These are phyloP conservation scores for Fusarium setosum DNA, from an alignment of 2,329 filamentous ascomycete species.

Conservation along the genomic window DNA sequence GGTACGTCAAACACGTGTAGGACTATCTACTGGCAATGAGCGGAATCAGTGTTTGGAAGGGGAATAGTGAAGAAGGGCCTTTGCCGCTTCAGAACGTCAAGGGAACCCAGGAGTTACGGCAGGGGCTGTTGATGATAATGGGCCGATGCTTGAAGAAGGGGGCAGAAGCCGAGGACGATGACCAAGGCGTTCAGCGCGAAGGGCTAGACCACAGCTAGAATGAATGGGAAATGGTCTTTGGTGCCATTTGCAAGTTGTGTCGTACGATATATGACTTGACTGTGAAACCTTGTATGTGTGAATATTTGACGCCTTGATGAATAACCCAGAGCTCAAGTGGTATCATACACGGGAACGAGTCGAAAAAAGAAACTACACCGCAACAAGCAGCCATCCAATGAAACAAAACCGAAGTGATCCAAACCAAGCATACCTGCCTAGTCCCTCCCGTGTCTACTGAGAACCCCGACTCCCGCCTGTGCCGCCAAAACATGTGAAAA, in stretches of 20 bases:
- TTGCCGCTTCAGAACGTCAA: background rate
- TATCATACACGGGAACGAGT: background rate
- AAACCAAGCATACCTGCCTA: no score
- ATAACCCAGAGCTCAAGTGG: background rate
- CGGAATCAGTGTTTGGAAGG: background rate
- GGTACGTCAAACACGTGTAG: slow-evolving; percentile 29
- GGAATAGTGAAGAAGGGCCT: background rate
- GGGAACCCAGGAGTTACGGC: background rate
- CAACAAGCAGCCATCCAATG: background rate
- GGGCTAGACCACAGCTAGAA: slow-evolving; percentile 28
- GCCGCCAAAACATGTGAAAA: no score
- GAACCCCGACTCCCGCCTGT: no score
- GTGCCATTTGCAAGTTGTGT: background rate
- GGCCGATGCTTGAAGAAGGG: background rate
- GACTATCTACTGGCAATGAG: slow-evolving; percentile 14
- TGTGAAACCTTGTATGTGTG: background rate
- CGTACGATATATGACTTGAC: background rate
- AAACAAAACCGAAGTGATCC: background rate
- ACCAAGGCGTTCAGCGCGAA: slow-evolving; percentile 3
- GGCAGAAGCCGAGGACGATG: background rate
- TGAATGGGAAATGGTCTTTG: slow-evolving; percentile 28
- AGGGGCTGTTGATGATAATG: background rate
- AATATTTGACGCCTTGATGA: background rate
- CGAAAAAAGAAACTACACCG: background rate
- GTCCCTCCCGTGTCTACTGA: no score